Evolutionary conservation across 106 monocot species (phyloP), one percentile per base, ranked within the genome.

Genomic region (Dendrobium officinale): DNA sequence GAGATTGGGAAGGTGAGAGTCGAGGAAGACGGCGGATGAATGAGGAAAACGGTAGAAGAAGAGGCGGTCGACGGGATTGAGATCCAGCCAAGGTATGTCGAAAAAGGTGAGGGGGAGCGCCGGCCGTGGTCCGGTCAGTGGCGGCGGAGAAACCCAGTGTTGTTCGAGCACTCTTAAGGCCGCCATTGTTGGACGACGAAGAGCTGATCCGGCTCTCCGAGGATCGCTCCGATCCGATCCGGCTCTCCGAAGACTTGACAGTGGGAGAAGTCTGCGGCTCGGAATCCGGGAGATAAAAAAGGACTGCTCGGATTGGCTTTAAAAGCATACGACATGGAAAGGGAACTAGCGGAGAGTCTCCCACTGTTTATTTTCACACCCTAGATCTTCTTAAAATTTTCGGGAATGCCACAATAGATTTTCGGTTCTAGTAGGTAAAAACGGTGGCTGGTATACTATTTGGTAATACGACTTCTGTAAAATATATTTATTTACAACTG

Each of bases 1-100:
- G 54, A 93, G 83, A 17, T 48, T 80, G 16, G 91, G 87, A 19
- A 93, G 77, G 16, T 82, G 48, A 48, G 72, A 15, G 26, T 42
- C 27, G 55, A 83, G 29, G 83, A 89, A 87, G 27, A 72, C 43
- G 11, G 73, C 47, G 9, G 55, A 75, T 8, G 47, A 33, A 22
- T 3, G 43, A 6, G 87, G 47, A 31, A 78, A 58, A 19, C 33
- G 47, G 68, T 88, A 92, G 87, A 92, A 92, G 87, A 89, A 86
- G 76, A 89, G 78, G 45, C 88, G 88, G 40, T 88, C 82, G 22
- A 90, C 90, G 5, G 87, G 83, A 17, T 37, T 59, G 73, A 81
- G 68, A 48, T 20, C 4, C 19, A 67, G 22, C 77, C 80, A 87
- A 29, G 84, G 31, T 40, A 87, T 72, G 81, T 87, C 87, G 75